Conservation (phyloP, 2,329 filamentous ascomycete species). For the Fusarium brevicatenulatum region DNA sequence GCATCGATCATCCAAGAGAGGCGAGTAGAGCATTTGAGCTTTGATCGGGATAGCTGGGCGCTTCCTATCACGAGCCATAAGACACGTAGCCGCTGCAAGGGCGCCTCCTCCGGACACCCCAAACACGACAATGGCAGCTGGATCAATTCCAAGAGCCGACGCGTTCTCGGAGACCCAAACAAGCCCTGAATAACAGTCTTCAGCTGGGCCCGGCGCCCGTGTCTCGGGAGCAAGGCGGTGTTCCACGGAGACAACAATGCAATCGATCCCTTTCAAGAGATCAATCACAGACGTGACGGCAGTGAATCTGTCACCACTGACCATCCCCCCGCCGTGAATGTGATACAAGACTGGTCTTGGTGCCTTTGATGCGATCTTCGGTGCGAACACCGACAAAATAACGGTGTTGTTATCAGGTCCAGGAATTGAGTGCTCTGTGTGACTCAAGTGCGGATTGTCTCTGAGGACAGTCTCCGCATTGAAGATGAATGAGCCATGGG, state of each 20-base stretch:
- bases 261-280: background rate
- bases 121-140: background rate
- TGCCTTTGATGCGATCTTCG: background rate
- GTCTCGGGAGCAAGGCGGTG: slow-evolving; percentile 8
- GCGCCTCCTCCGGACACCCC: slow-evolving; percentile 6
- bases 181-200: slow-evolving; percentile 3
- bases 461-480: background rate
- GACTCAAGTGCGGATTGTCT: background rate
- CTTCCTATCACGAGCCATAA: slow-evolving; percentile 7
- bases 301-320: background rate
- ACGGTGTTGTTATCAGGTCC: background rate
- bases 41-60: background rate
- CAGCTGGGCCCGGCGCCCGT: background rate
- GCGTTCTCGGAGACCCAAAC: slow-evolving; percentile 1
- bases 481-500: slow-evolving; percentile 3
- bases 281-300: background rate
- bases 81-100: slow-evolving; percentile 2
- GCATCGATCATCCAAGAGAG: slow-evolving; percentile 5
- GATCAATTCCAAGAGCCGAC: background rate
- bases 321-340: slow-evolving; percentile 8
- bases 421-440: background rate
- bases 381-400: background rate
- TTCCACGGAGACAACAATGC: background rate
- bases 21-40: slow-evolving; percentile 10
- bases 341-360: background rate